Conservation (phyloP, 179 eudicot species). For the Drosera spatulata region DNA sequence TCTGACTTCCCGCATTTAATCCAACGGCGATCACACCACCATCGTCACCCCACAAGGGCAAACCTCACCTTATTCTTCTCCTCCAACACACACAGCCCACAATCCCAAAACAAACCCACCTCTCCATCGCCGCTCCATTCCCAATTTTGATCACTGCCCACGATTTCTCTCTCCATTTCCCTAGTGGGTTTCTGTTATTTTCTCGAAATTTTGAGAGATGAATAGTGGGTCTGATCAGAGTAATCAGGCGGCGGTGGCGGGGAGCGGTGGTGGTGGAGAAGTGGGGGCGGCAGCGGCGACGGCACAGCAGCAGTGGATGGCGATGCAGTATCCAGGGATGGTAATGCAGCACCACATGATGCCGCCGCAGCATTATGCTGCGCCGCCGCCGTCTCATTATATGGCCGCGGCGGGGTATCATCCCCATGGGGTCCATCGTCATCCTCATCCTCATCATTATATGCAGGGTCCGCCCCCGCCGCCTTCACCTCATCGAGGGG, state of each 20-base stretch:
- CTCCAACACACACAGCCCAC: slow-evolving; percentile 14
- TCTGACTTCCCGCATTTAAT: slow-evolving; percentile 12
- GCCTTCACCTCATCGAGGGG: slow-evolving; percentile 7
- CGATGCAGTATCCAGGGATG: slow-evolving; percentile 86
- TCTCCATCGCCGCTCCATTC: too few relatives aligned
- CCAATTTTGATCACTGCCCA: too few relatives aligned
- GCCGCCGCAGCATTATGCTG: slow-evolving; percentile 20
- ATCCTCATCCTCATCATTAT: slow-evolving; percentile 17
- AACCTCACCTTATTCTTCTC: slow-evolving; percentile 10
- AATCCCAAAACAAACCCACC: slow-evolving; percentile 4
- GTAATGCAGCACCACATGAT: slow-evolving; percentile 85
- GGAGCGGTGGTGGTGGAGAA: slow-evolving; percentile 9
- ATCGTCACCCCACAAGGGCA: slow-evolving; percentile 26
- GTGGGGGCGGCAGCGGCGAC: slow-evolving; percentile 12
- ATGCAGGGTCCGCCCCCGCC: slow-evolving; percentile 27
- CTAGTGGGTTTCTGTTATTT: too few relatives aligned
- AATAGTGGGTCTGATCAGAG: slow-evolving; percentile 14
- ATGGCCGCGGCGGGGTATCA: slow-evolving; percentile 38
- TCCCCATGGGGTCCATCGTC: slow-evolving; percentile 12
- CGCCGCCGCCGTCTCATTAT: slow-evolving; percentile 49
- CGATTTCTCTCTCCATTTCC: too few relatives aligned
- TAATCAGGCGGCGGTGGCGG: slow-evolving; percentile 6
- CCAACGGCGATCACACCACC: slow-evolving; percentile 31
- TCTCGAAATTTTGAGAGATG: too few relatives aligned
- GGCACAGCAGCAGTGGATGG: slow-evolving; percentile 27